Conservation (phyloP, 352 stramenopile genomes). For the Pythium rishiriense region DNA sequence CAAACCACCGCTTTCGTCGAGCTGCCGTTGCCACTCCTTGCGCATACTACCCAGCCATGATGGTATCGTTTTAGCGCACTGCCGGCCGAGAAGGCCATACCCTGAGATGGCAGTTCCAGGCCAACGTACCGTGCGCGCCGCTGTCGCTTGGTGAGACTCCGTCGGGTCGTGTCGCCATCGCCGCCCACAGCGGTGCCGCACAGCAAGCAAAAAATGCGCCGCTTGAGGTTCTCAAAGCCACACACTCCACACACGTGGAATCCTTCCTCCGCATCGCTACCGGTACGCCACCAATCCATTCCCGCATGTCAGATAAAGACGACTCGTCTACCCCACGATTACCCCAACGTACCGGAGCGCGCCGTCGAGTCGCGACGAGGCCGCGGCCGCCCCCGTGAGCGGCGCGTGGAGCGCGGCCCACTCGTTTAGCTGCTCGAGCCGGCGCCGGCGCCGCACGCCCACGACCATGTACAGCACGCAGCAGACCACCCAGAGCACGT, state of each 20-base stretch:
- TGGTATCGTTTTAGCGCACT: too few relatives aligned
- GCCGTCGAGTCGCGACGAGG: conserved; percentile 14
- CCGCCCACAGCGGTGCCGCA: conserved; percentile 9
- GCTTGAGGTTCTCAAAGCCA: conserved; percentile 21
- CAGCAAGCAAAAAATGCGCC: conserved; percentile 7
- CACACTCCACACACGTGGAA: conserved; percentile 15
- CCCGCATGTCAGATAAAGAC: too few relatives aligned
- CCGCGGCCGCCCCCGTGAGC: conserved; percentile 7
- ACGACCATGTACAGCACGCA: conserved; percentile 7
- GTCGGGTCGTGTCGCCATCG: neutral
- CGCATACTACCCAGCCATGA: conserved; percentile 9
- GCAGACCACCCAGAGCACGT: conserved; percentile 14
- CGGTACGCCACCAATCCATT: neutral
- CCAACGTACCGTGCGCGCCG: conserved; percentile 5
- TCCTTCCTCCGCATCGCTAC: conserved; percentile 13
- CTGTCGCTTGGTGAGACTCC: conserved; percentile 1
- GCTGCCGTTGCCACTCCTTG: conserved; percentile 14
- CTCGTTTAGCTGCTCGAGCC: conserved; percentile 10
- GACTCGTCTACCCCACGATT: neutral
- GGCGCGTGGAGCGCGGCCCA: conserved; percentile 15
- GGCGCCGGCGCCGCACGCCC: conserved; percentile 2
- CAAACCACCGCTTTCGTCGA: conserved; percentile 1
- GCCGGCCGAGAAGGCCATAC: too few relatives aligned
- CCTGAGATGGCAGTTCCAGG: too few relatives aligned
- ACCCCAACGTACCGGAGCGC: conserved; percentile 7